Base-by-base conservation (phyloP, 2,329 filamentous ascomycete genomes). In the Amylocarpus encephaloides region DNA sequence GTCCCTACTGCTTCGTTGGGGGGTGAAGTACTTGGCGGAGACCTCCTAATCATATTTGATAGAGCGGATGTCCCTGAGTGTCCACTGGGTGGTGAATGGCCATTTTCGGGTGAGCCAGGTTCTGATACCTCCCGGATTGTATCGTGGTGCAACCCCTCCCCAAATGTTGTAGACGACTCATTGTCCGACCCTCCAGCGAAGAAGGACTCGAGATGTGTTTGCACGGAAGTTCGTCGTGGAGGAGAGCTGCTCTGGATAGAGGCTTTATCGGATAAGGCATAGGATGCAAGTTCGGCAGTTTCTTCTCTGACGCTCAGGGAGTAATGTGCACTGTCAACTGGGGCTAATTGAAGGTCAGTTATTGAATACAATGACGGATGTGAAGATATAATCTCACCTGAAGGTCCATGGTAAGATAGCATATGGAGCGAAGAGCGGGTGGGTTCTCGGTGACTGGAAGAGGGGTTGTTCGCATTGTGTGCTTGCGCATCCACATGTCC, bases 211-310 rank as follows among this genome's bases (percentile, higher is more conserved):
- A 63, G 50, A 6, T 59, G 48, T 34, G 60, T 57, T 50, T 62
- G 60, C 5, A 43, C 35, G 9, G 51, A 40, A 7, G 55, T 54
- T 22, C 55, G 53, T 16, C 55, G 51, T 12, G 60, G 57, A 45
- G 62, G 62, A 29, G 61, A 59, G 22, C 57, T 52, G 64, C 67
- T 62, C 39, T 57, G 61, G 32, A 57, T 59, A 3, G 67, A 67
- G 12, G 56, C 58, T 59, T 77, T 76, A 59, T 86, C 81, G 35
- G 84, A 84, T 26, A 95, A 77, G 44, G 88, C 83, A 65, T 91
- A 89, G 15, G 81, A 88, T 39, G 90, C 90, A 50, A 95, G 75
- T 68, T 95, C 88, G 46, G 89, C 88, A 2, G 90, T 94, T 64
- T 93, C 85, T 68, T 93, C 85, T 56, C 90, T 85, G 36, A 95